phyloP scores from a whole-genome alignment of 1,284 basidiomycete species.

The Leccinum insigne region DNA sequence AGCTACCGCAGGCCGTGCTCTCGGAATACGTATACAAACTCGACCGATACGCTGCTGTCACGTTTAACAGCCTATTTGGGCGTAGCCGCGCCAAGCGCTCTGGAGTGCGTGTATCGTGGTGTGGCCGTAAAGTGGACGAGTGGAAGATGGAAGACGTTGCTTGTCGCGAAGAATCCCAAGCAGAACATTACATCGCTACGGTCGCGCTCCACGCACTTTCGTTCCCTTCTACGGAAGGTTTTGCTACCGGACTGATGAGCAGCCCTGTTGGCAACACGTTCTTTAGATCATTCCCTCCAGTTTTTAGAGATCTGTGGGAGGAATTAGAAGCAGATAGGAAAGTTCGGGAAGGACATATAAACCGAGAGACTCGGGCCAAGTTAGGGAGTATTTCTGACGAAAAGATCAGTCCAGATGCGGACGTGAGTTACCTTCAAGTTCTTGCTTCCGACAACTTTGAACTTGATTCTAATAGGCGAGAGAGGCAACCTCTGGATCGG shows the following conservation, averaged over 20 bases:
- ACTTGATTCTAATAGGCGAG: constrained; percentile 27
- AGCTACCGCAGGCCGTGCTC: constrained; percentile 71
- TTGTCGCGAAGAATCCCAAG: constrained; percentile 77
- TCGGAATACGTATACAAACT: constrained; percentile 63
- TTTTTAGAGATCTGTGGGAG: constrained; percentile 92
- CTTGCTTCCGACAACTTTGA: not conserved
- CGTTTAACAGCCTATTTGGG: constrained; percentile 67
- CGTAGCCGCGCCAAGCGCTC: constrained; percentile 71
- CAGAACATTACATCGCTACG: constrained; percentile 91
- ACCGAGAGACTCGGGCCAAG: constrained; percentile 71
- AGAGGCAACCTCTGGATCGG: constrained; percentile 33
- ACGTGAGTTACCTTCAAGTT: constrained; percentile 38
- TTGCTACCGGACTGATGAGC: constrained; percentile 48
- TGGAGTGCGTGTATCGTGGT: constrained; percentile 73
- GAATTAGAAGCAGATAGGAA: constrained; percentile 78
- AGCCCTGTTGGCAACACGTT: constrained; percentile 53
- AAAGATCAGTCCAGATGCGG: constrained; percentile 47
- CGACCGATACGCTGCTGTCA: constrained; percentile 75
- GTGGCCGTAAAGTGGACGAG: constrained; percentile 59
- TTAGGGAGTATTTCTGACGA: constrained; percentile 62
- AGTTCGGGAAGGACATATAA: constrained; percentile 59
- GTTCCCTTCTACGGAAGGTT: constrained; percentile 62
- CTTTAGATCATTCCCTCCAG: constrained; percentile 74
- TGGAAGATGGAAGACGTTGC: constrained; percentile 89
- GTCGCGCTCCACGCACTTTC: constrained; percentile 81